These are phyloP conservation scores for Datura wrightii DNA, from an alignment of 257 asterid species.

Conservation along the genomic window DNA sequence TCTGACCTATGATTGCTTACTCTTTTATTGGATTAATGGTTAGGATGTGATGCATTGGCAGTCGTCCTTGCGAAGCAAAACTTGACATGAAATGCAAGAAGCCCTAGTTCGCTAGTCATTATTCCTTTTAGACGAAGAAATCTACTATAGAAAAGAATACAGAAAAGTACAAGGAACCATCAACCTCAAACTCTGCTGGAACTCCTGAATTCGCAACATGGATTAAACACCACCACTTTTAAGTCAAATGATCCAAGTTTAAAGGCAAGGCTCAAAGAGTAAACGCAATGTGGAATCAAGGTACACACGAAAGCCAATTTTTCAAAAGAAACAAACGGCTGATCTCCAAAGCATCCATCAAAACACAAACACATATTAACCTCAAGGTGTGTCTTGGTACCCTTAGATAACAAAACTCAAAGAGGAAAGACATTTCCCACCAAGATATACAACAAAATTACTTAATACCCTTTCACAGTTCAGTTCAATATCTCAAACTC, in stretches of 20 bases:
- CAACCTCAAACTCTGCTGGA: background rate
- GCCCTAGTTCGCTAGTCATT: background rate
- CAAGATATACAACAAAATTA: background rate
- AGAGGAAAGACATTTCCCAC: background rate
- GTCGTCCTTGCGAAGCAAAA: background rate
- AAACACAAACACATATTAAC: background rate
- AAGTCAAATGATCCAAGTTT: background rate
- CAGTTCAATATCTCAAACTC: constrained; percentile 19
- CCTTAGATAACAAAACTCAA: constrained; percentile 16
- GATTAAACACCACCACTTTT: background rate
- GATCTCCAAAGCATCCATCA: background rate
- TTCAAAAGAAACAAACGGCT: background rate
- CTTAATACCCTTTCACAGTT: background rate
- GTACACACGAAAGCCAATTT: background rate
- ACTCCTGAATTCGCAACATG: background rate
- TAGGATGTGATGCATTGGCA: constrained; percentile 11
- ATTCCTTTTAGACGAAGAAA: constrained; percentile 1
- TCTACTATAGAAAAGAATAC: background rate
- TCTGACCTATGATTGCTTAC: background rate
- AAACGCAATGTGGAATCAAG: background rate
- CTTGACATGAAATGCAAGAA: constrained; percentile 1
- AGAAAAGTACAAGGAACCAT: background rate
- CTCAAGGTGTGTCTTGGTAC: background rate
- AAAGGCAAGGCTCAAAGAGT: background rate
- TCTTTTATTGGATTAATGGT: background rate